Conservation (phyloP, 192 early-diverging fungal species). For the Spinellus fusiger region DNA sequence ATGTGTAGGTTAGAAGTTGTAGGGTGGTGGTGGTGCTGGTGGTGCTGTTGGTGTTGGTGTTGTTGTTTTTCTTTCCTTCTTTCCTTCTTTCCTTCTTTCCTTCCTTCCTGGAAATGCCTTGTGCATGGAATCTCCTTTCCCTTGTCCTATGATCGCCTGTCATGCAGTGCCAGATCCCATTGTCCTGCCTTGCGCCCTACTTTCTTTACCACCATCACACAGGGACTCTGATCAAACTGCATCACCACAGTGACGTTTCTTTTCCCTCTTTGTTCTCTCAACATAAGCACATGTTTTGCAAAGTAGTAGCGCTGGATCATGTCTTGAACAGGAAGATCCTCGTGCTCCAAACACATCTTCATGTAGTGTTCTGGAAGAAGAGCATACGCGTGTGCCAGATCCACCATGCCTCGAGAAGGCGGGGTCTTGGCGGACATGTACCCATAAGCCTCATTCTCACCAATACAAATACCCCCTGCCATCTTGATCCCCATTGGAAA, state of each 20-base stretch:
- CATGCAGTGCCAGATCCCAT: neutral
- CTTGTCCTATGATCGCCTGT: no score
- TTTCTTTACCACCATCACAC: neutral
- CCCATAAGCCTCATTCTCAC: constrained; percentile 10
- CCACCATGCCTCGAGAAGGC: constrained; percentile 6
- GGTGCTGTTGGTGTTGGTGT: neutral
- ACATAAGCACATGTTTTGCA: constrained; percentile 10
- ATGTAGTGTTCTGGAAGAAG: constrained; percentile 9
- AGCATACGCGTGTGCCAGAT: constrained; percentile 8
- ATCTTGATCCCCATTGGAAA: constrained; percentile 5
- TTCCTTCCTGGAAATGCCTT: no score
- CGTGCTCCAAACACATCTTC: constrained; percentile 17
- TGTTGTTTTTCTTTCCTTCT: neutral
- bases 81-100: no score
- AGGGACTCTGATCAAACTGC: neutral
- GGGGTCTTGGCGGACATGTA: constrained; percentile 22
- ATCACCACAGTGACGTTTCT: neutral
- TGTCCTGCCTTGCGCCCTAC: neutral
- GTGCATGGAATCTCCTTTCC: no score
- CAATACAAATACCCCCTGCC: constrained; percentile 15
- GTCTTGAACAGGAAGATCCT: constrained; percentile 20
- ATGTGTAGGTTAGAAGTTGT: neutral
- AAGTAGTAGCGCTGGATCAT: constrained; percentile 17
- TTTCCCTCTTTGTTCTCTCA: neutral
- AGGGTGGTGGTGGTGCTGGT: neutral